Percentiles rank a stretch among this genome's conserved stretches.
phyloP scores from a whole-genome alignment of 768 basidiomycete species.

The Calvatia gigantea region DNA sequence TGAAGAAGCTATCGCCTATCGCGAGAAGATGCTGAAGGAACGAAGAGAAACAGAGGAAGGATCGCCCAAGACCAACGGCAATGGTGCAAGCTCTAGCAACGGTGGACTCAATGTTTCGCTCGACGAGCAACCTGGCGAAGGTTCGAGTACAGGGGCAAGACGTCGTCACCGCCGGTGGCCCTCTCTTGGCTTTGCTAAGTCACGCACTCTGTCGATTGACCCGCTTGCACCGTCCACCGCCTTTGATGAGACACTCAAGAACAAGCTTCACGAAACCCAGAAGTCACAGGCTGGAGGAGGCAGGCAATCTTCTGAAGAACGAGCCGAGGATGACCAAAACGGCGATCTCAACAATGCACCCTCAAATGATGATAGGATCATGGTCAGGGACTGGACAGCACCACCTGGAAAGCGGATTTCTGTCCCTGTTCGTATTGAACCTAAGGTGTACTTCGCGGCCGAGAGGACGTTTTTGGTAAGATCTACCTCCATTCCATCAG shows the following conservation, averaged over 20 bases:
- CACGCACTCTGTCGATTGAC: slow-evolving; percentile 62
- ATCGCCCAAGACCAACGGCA: slow-evolving; percentile 17
- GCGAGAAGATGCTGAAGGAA: slow-evolving; percentile 75
- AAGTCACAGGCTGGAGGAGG: slow-evolving; percentile 22
- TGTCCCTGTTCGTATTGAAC: slow-evolving; percentile 94
- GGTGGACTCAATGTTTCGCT: slow-evolving; percentile 18
- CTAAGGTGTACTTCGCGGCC: slow-evolving; percentile 96
- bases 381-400: slow-evolving; percentile 71
- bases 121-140: slow-evolving; percentile 13
- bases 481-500: slow-evolving; percentile 14
- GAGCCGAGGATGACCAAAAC: slow-evolving; percentile 27
- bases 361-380: slow-evolving; percentile 46
- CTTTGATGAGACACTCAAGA: slow-evolving; percentile 82
- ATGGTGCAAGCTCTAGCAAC: slow-evolving; percentile 18
- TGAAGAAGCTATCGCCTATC: slow-evolving; percentile 80
- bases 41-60: slow-evolving; percentile 29
- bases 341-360: slow-evolving; percentile 30
- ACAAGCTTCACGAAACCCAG: slow-evolving; percentile 47
- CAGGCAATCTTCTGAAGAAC: slow-evolving; percentile 19
- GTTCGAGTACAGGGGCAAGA: slow-evolving; percentile 21
- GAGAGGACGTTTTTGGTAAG: slow-evolving; percentile 92
- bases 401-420: slow-evolving; percentile 87
- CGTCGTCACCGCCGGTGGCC: slow-evolving; percentile 26
- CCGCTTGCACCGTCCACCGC: slow-evolving; percentile 80
- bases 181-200: slow-evolving; percentile 22